phyloP scores from a whole-genome alignment of 1,139 yeast genomes.

The Blastobotrys raffinosifermentans region DNA sequence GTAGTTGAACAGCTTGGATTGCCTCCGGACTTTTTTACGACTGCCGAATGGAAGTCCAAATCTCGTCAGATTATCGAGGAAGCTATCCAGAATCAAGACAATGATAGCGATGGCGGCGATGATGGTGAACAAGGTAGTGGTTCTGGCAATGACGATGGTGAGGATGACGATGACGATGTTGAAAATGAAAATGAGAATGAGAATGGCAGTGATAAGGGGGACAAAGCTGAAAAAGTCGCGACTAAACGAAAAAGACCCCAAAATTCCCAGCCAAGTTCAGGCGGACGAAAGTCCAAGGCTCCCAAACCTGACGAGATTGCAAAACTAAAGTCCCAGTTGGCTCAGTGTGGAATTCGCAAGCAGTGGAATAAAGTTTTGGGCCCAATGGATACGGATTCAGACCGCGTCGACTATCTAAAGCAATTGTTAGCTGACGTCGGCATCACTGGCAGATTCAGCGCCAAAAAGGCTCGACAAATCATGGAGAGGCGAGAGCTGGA shows the following conservation, averaged over 20 bases:
- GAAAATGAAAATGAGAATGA: constrained; percentile 3
- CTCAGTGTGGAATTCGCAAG: constrained; percentile 27
- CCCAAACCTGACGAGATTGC: constrained; percentile 16
- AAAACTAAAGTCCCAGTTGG: constrained; percentile 22
- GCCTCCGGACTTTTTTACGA: constrained; percentile 17
- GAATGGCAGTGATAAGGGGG: constrained; percentile 7
- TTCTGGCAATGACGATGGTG: constrained; percentile 5
- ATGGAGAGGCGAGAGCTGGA: constrained; percentile 35
- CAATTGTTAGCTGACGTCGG: constrained; percentile 22
- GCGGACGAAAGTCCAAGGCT: constrained; percentile 3
- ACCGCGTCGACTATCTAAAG: constrained; percentile 19
- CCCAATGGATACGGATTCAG: constrained; percentile 19
- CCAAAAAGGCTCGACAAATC: constrained; percentile 32
- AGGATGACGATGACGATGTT: constrained; percentile 6
- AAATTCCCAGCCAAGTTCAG: constrained; percentile 8
- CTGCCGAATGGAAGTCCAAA: constrained; percentile 17
- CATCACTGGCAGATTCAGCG: constrained; percentile 27
- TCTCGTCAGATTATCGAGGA: constrained; percentile 17
- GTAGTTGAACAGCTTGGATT: constrained; percentile 19
- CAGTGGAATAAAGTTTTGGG: constrained; percentile 22
- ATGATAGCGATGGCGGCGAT: background rate
- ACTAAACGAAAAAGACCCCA: constrained; percentile 7
- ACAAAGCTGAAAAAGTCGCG: constrained; percentile 6
- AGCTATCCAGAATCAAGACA: constrained; percentile 9
- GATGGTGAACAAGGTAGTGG: background rate